Evolutionary conservation across 1,284 basidiomycete genomes (phyloP).

Genomic region (Heliocybe sulcata): DNA sequence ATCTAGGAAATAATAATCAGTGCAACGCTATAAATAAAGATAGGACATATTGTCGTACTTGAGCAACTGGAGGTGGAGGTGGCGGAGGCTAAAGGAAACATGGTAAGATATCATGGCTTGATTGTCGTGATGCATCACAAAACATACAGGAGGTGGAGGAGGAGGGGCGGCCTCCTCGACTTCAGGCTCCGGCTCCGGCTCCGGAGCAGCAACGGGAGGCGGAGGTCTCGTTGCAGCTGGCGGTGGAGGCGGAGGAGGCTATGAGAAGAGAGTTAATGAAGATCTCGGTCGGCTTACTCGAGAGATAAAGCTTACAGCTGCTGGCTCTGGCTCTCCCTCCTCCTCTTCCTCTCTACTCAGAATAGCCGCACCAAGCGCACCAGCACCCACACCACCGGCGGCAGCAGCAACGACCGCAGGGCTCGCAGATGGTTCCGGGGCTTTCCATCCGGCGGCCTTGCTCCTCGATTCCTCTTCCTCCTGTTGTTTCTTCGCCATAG

Average conservation of each 20-base stretch:
- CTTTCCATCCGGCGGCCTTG: constrained; percentile 36
- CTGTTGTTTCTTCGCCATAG: constrained; percentile 75
- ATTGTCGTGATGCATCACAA: neutral
- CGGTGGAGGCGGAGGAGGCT: constrained; percentile 9
- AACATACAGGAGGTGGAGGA: constrained; percentile 17
- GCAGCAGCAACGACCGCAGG: constrained; percentile 6
- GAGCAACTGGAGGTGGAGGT: constrained; percentile 25
- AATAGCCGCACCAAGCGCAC: constrained; percentile 3
- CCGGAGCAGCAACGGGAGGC: constrained; percentile 4
- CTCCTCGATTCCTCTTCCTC: constrained; percentile 77
- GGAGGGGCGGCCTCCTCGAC: constrained; percentile 17
- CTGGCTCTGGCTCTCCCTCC: constrained; percentile 12
- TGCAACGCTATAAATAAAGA: neutral
- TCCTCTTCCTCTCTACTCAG: constrained; percentile 15
- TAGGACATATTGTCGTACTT: constrained; percentile 19
- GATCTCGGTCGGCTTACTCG: neutral
- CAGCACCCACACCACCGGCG: constrained; percentile 6
- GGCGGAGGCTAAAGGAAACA: constrained; percentile 27
- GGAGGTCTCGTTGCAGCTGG: neutral
- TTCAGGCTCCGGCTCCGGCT: constrained; percentile 16
- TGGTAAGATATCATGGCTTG: constrained; percentile 9
- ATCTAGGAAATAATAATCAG: constrained; percentile 19
- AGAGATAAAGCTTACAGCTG: constrained; percentile 11
- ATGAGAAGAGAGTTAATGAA: neutral
- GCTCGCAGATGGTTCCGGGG: constrained; percentile 23